Evolutionary conservation across 371 early-diverging fungal species (phyloP).

Genomic region (Mucor racemosus): DNA sequence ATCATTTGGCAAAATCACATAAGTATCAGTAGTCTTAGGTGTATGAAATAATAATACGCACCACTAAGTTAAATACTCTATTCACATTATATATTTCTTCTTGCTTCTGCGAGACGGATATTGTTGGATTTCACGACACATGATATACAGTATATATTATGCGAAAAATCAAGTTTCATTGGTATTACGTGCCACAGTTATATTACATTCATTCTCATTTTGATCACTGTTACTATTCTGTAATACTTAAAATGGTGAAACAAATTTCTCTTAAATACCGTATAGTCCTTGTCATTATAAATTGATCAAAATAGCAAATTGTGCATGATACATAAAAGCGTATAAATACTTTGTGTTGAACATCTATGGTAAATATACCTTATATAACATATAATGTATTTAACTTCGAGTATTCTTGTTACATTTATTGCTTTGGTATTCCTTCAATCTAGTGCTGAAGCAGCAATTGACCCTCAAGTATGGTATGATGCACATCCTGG

Average conservation of each 20-base stretch:
- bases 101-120: too few relatives aligned
- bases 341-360: background rate
- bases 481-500: constrained; percentile 18
- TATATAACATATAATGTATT: background rate
- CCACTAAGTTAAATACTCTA: too few relatives aligned
- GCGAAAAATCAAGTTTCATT: constrained; percentile 1
- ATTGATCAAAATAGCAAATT: background rate
- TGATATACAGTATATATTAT: background rate
- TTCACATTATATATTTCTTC: too few relatives aligned
- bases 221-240: background rate
- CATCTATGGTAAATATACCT: background rate
- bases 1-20: too few relatives aligned
- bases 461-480: constrained; percentile 5
- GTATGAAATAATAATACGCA: too few relatives aligned
- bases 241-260: background rate
- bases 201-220: background rate
- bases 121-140: background rate
- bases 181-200: background rate
- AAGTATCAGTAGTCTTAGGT: too few relatives aligned
- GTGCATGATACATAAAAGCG: background rate
- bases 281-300: background rate
- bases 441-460: background rate
- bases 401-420: background rate
- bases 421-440: background rate
- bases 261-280: background rate